These are phyloP conservation scores for Yamadazyma atmosphaerica DNA, from an alignment of 1,139 yeast genomes.

Conservation along the genomic window DNA sequence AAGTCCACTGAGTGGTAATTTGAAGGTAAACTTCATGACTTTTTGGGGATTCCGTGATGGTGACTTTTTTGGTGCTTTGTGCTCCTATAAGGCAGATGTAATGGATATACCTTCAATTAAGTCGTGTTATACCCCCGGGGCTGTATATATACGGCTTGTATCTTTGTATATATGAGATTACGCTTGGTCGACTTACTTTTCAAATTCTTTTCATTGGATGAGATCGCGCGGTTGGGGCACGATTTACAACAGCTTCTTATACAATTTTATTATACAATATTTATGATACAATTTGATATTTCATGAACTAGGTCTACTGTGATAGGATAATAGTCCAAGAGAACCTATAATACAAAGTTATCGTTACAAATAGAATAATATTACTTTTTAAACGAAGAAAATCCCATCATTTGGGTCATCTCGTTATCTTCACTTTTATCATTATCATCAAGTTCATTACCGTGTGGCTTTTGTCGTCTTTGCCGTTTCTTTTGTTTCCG, in stretches of 20 bases:
- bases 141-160: neutral
- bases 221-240: constrained; percentile 5
- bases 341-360: too few species aligned
- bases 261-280: too few species aligned
- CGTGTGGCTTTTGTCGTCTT: constrained; percentile 20
- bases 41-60: too few species aligned
- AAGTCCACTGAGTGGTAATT: constrained; percentile 41
- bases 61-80: too few species aligned
- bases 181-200: constrained; percentile 12
- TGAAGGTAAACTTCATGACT: constrained; percentile 44
- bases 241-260: neutral
- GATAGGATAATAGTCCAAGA: neutral
- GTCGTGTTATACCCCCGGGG: neutral
- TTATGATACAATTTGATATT: too few species aligned
- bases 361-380: too few species aligned
- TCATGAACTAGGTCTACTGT: too few species aligned
- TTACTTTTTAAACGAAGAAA: constrained; percentile 22
- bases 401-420: constrained; percentile 58
- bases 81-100: neutral
- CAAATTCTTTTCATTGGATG: constrained; percentile 21
- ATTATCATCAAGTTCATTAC: constrained; percentile 9
- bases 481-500: constrained; percentile 29
- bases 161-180: neutral
- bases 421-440: constrained; percentile 15
- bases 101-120: neutral